Evolutionary conservation across 306 rosid species (phyloP).

Genomic region (Fragaria nilgerrensis): DNA sequence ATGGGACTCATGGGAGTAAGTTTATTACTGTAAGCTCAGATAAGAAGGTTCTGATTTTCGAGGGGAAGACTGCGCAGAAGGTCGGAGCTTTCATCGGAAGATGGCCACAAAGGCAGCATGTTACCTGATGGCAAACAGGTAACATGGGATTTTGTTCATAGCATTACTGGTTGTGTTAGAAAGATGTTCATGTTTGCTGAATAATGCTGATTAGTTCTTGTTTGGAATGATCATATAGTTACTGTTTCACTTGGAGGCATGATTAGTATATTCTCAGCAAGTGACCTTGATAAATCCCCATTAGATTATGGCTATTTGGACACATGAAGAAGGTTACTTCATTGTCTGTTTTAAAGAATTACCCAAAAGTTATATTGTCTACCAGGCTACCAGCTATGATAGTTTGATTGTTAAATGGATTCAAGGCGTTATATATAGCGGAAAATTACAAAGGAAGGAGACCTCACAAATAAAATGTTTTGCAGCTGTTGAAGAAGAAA

Average conservation of each 20-base stretch:
- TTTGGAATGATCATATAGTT: slow-evolving; percentile 53
- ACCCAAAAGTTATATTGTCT: slow-evolving; percentile 68
- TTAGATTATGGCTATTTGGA: slow-evolving; percentile 48
- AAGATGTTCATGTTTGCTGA: slow-evolving; percentile 23
- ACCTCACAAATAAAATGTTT: slow-evolving; percentile 80
- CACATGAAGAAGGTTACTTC: slow-evolving; percentile 91
- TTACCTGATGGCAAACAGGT: slow-evolving; percentile 93
- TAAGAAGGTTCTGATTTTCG: slow-evolving; percentile 77
- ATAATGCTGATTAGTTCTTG: background rate
- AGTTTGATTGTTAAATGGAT: slow-evolving; percentile 86
- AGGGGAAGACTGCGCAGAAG: slow-evolving; percentile 79
- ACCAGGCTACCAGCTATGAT: slow-evolving; percentile 65
- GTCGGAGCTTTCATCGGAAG: slow-evolving; percentile 85
- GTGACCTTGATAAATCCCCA: slow-evolving; percentile 80
- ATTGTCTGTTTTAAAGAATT: slow-evolving; percentile 60
- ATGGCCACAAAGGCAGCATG: slow-evolving; percentile 86
- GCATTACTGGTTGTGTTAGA: background rate
- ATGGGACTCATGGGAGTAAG: slow-evolving; percentile 87
- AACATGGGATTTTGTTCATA: background rate
- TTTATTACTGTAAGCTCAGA: slow-evolving; percentile 85
- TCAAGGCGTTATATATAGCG: slow-evolving; percentile 82
- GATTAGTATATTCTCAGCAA: slow-evolving; percentile 67
- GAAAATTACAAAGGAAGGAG: slow-evolving; percentile 78
- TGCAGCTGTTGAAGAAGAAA: slow-evolving; percentile 73
- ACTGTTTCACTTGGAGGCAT: slow-evolving; percentile 91